Evolutionary conservation across 148 eudicot species (phyloP).

Genomic region (Nepenthes mirabilis): DNA sequence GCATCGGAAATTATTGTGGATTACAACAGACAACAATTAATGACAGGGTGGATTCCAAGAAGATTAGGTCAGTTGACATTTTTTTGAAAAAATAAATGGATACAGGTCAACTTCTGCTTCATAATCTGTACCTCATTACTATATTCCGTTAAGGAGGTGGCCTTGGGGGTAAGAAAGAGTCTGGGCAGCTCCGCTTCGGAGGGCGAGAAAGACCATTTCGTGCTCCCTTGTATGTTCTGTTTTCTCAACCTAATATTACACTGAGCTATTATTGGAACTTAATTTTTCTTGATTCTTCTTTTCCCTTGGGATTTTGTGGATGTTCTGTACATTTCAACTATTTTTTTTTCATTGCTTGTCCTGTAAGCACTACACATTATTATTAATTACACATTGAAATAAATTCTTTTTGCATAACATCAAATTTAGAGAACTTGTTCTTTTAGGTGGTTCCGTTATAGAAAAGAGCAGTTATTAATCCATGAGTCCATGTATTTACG

Average conservation of each 20-base stretch:
- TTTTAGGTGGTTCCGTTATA: too few species aligned
- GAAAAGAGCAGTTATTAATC: too few species aligned
- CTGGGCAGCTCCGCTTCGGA: conserved; percentile 98
- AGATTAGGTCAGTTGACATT: conserved; percentile 56
- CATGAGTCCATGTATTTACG: too few species aligned
- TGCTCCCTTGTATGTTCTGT: conserved; percentile 74
- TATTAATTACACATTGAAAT: too few species aligned
- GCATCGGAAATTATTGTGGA: conserved; percentile 92
- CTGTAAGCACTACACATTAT: too few species aligned
- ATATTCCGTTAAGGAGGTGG: conserved; percentile 60
- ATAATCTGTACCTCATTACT: conserved; percentile 1
- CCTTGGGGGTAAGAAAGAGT: conserved; percentile 92
- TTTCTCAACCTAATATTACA: background rate
- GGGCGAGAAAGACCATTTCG: conserved; percentile 98
- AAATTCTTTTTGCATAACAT: too few species aligned
- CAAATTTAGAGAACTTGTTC: too few species aligned
- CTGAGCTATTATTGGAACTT: background rate
- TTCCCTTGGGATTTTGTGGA: background rate
- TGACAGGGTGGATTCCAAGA: conserved; percentile 99
- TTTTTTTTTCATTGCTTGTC: too few species aligned
- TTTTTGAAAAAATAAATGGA: background rate
- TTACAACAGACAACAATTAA: conserved; percentile 84
- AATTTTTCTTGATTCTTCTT: background rate
- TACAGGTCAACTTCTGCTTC: background rate
- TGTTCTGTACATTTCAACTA: too few species aligned